Conservation (phyloP, 805 yeast genomes). For the Saccharomycopsis javanensis region DNA sequence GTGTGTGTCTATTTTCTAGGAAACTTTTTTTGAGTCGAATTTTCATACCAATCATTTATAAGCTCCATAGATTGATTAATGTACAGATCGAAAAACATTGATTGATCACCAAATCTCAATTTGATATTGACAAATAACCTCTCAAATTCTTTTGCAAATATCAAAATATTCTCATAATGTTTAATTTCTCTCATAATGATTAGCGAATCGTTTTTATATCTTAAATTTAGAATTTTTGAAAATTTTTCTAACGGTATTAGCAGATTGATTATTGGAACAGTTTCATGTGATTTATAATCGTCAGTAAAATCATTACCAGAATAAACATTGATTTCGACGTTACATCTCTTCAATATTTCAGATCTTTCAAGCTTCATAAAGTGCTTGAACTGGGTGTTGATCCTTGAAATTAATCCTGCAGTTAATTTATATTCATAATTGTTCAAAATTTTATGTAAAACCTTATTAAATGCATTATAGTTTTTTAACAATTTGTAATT, state of each 20-base stretch:
- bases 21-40: background rate
- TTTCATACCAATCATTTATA: background rate
- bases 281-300: background rate
- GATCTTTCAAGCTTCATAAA: background rate
- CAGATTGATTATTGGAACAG: background rate
- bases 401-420: background rate
- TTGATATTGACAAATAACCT: background rate
- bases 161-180: background rate
- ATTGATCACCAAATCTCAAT: background rate
- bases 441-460: background rate
- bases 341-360: background rate
- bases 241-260: background rate
- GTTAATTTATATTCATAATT: constrained; percentile 5
- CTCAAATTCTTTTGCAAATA: background rate
- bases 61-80: background rate
- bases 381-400: background rate
- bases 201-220: background rate
- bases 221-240: background rate
- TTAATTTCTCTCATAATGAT: background rate
- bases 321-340: background rate
- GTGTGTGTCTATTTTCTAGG: background rate
- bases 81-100: background rate
- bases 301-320: background rate
- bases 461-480: background rate
- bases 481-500: constrained; percentile 1